Evolutionary conservation across 768 basidiomycete genomes (phyloP).

Genomic region (Rhodocollybia butyracea): DNA sequence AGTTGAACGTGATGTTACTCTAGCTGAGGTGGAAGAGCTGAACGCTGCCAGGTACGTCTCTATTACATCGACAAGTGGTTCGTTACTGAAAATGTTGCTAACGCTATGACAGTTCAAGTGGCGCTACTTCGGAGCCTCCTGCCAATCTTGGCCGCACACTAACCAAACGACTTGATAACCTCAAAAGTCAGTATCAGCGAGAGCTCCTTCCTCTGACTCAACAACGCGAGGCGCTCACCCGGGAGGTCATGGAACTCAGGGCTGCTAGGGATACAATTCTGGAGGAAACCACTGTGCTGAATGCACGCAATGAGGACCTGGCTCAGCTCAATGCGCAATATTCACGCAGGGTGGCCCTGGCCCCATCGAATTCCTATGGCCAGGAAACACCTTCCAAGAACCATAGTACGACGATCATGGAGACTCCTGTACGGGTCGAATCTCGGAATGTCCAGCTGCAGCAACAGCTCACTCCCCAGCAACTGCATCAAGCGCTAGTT

Average conservation of each 20-base stretch:
- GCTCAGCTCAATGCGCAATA: conserved; percentile 86
- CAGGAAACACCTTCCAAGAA: conserved; percentile 32
- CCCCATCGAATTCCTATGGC: conserved; percentile 7
- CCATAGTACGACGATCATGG: background rate
- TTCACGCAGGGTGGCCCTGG: conserved; percentile 68
- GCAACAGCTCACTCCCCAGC: conserved; percentile 18
- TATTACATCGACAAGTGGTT: background rate
- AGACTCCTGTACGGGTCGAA: conserved; percentile 12
- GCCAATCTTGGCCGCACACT: conserved; percentile 63
- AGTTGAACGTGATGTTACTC: conserved; percentile 85
- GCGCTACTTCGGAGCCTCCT: conserved; percentile 35
- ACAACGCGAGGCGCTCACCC: conserved; percentile 71
- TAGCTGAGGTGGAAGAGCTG: conserved; percentile 94
- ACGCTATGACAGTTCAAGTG: conserved; percentile 8
- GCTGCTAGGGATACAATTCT: conserved; percentile 82
- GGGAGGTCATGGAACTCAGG: conserved; percentile 86
- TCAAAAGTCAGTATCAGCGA: conserved; percentile 84
- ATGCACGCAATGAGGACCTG: conserved; percentile 89
- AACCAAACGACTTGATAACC: conserved; percentile 78
- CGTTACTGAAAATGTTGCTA: too few relatives aligned
- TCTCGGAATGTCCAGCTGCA: conserved; percentile 10
- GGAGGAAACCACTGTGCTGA: conserved; percentile 89
- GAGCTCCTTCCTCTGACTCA: conserved; percentile 84
- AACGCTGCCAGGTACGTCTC: conserved; percentile 48
- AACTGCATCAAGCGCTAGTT: conserved; percentile 15